Base-by-base conservation (phyloP, 192 early-diverging fungal species). In the Entrophospora sp. region DNA sequence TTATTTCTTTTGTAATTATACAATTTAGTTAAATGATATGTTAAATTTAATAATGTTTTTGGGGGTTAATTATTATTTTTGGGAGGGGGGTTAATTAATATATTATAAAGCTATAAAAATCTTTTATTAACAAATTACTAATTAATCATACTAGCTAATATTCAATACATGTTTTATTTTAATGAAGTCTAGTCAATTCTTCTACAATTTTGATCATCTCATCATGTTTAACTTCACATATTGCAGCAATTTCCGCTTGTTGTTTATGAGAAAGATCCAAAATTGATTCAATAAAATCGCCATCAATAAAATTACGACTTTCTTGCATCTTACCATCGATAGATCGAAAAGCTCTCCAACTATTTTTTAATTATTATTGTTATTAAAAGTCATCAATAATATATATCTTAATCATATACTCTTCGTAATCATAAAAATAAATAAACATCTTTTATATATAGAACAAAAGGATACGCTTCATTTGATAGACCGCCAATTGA, bases 251-350 rank as follows among this genome's bases (percentile, higher is more conserved):
- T 28, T 69, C 22, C 24, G 71, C 71, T 36, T 74, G 60, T 42
- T 80, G 68, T 24, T 85, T 81, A 2, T 48, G 69, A 0, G 76
- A 61, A 62, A 94, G 69, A 59, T 92, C 89, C 56, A 93, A 61
- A 53, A 90, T 96, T 43, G 72, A 66, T 71, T 95, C 91, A n/a
- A 98, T 81, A 48, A 98, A 64, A 70, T 96, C 95, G 4, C 96
- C 96, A 71, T 98, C 94, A 40, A 98, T 71, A 61, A 90, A 88
- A 0, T 83, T 83, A 31, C 75, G 75, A 8, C 79, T 61, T 12
- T 76, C 66, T 5, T 64, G 52, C 0, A 52, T 71, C 12, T 80
- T 70, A 31, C 75, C 73, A 20, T 85, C 84, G 35, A 81, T 86
- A n/a, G n/a, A n/a, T 25, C 43, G 62, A 62, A 83, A 91, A 0